A percentile compares a stretch with the other conserved stretches of the same genome.
Evolutionary conservation across 257 asterid genomes (phyloP).

Genomic region (Gardenia jasminoides): DNA sequence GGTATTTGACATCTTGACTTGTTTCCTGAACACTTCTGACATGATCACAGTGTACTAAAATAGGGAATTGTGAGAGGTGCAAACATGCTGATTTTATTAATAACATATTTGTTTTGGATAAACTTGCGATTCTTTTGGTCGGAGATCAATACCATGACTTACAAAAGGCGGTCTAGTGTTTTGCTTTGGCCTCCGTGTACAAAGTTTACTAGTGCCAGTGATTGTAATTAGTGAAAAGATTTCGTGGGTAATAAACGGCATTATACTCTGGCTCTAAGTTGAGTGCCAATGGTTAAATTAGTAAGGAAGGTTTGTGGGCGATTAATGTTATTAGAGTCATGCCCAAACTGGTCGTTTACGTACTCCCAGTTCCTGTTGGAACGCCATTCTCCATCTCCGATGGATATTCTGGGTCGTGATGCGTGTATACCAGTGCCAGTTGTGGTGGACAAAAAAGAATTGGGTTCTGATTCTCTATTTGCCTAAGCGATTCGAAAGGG

Average conservation of each 20-base stretch:
- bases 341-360: too few species aligned
- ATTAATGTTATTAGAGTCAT: not conserved
- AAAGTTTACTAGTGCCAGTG: not conserved
- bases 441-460: too few species aligned
- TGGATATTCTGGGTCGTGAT: too few species aligned
- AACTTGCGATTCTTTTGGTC: not conserved
- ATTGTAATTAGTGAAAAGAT: not conserved
- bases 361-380: too few species aligned
- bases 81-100: not conserved
- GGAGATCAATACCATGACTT: not conserved
- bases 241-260: not conserved
- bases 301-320: not conserved
- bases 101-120: not conserved
- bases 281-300: not conserved
- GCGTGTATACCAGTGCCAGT: too few species aligned
- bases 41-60: slow-evolving; percentile 2
- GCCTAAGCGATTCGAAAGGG: too few species aligned
- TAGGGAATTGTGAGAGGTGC: slow-evolving; percentile 12
- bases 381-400: too few species aligned
- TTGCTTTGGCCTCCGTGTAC: not conserved
- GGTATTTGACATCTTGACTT: slow-evolving; percentile 1
- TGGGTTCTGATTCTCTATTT: too few species aligned
- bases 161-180: too few species aligned
- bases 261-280: too few species aligned
- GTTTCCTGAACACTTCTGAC: slow-evolving; percentile 3